These are phyloP conservation scores for Kappamyces sp. DNA, from an alignment of 192 early-diverging fungal species.

Conservation along the genomic window DNA sequence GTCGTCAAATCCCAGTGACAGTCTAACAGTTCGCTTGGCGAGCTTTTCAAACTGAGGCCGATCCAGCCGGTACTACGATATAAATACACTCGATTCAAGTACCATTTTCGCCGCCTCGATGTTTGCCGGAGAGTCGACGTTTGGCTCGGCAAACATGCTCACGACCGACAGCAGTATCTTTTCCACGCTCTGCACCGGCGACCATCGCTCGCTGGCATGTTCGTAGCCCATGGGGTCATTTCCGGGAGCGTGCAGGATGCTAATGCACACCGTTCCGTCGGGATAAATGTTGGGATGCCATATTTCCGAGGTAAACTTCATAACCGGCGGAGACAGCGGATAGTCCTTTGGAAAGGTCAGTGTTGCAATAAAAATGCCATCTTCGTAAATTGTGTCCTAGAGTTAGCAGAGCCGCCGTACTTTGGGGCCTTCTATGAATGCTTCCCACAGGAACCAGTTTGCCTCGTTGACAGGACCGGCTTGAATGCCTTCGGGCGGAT, in stretches of 20 bases:
- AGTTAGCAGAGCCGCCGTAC: slow-evolving; percentile 56
- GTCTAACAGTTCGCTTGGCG: slow-evolving; percentile 68
- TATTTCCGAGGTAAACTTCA: slow-evolving; percentile 94
- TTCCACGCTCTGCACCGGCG: slow-evolving; percentile 95
- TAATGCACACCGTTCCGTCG: slow-evolving; percentile 96
- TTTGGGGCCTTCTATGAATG: slow-evolving; percentile 63
- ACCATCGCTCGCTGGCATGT: slow-evolving; percentile 91
- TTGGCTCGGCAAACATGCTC: slow-evolving; percentile 96
- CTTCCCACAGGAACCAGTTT: slow-evolving; percentile 86
- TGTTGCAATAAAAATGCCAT: slow-evolving; percentile 85
- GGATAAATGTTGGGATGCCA: slow-evolving; percentile 67
- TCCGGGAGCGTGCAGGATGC: slow-evolving; percentile 94
- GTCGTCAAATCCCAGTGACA: slow-evolving; percentile 70
- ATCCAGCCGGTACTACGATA: slow-evolving; percentile 27
- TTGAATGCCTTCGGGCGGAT: slow-evolving; percentile 89
- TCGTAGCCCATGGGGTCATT: slow-evolving; percentile 99
- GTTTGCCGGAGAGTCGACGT: slow-evolving; percentile 97
- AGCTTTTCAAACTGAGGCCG: slow-evolving; percentile 74
- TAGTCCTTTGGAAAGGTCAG: slow-evolving; percentile 90
- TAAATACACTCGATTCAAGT: slow-evolving; percentile 36
- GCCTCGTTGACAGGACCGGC: slow-evolving; percentile 66
- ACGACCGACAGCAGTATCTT: slow-evolving; percentile 94
- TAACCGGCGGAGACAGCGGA: slow-evolving; percentile 87
- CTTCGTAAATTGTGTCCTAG: slow-evolving; percentile 89
- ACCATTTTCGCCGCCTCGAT: slow-evolving; percentile 98